Evolutionary conservation across 805 yeast genomes (phyloP), one percentile per base, ranked within the genome.

Genomic region (Aciculoconidium aculeatum): DNA sequence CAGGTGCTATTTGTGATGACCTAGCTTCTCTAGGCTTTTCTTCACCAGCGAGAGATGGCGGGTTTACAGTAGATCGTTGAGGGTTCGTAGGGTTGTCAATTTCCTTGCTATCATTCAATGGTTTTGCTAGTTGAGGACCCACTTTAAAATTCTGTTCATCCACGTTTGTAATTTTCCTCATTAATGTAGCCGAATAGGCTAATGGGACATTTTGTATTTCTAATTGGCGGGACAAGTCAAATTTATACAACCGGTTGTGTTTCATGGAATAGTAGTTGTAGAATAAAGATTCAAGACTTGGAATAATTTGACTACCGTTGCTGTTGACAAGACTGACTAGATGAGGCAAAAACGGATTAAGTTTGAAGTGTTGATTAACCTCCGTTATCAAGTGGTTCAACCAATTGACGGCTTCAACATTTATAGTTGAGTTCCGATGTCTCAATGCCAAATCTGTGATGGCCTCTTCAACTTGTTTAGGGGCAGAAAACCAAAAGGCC

Each of bases 401-500:
- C 61, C 75, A 63, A 7, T 45, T 47, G 14, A 75, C 54, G 1
- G 70, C 48, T 41, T 70, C 76, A 4, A 57, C 48, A 21, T 67
- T 58, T 4, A 73, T 49, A 12, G 37, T 42, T 4, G 52, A 37
- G 35, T 61, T 64, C 7, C 57, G 39, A 41, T 61, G 64, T 10
- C 51, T 51, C 19, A 75, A 51, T 0, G 72, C 77, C 6, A 53
- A 41, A 1, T 67, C 70, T 14, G 53, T 52, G n/a, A 76, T 36
- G 2, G 61, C 53, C 5, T 42, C 43, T 36, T 74, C 77, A 16
- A 72, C 76, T 11, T 61, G 61, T 2, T 48, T 40, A 0, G 77
- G 72, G 1, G 70, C 58, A n/a, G 69, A 62, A 14, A 69, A 55
- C 76, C 79, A 74, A 39, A 66, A 75, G 0, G 70, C 71, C 34